Conservation (phyloP, 352 stramenopile genomes). For the Phytophthora macrochlamydospora region DNA sequence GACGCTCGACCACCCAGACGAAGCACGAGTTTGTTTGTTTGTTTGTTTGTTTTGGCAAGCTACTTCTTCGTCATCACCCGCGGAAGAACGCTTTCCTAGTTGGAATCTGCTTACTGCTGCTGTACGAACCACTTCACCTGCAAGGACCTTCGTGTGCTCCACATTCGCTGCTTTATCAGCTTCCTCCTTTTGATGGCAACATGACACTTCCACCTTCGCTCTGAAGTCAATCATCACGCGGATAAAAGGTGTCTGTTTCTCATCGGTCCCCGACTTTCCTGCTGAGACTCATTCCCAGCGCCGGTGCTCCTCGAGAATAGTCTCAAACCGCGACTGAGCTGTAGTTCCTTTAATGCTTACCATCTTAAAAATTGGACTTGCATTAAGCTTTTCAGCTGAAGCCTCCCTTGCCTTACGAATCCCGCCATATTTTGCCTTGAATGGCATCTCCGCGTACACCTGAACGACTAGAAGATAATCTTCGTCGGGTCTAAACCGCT, state of each 20-base stretch:
- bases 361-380: no score
- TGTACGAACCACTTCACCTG: neutral
- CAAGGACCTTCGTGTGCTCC: neutral
- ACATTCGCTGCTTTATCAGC: neutral
- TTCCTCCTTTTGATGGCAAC: neutral
- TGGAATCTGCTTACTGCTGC: neutral
- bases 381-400: no score
- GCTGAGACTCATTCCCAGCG: slow-evolving; percentile 6
- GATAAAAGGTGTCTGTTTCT: slow-evolving; percentile 5
- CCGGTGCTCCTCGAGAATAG: slow-evolving; percentile 1
- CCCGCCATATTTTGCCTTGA: no score
- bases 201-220: neutral
- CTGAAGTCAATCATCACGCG: neutral
- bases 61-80: no score
- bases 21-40: no score
- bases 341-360: slow-evolving; percentile 6
- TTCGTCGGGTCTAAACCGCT: no score
- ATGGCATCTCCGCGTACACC: no score
- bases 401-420: no score
- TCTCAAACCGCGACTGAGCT: slow-evolving; percentile 8
- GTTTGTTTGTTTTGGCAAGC: no score
- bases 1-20: no score
- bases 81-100: neutral
- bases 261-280: slow-evolving; percentile 1
- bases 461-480: no score